phyloP scores from a whole-genome alignment of 208 protist genomes.

The Vickermania ingenoplastis region DNA sequence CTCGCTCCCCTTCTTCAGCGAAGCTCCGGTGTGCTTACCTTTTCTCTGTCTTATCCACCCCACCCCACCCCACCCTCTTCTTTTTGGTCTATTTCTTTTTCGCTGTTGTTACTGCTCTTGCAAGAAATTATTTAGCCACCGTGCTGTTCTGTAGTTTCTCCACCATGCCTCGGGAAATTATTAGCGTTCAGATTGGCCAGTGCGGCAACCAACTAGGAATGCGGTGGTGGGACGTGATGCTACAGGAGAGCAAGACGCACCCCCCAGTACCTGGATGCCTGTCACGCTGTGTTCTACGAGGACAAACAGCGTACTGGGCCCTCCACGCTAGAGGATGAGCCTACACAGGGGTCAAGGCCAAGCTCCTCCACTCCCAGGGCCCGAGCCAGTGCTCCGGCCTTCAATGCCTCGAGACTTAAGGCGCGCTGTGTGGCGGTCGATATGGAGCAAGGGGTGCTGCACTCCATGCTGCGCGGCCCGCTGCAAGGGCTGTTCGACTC shows the following conservation, averaged over 20 bases:
- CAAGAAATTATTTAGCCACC: neutral
- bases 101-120: too few relatives aligned
- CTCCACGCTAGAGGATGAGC: neutral
- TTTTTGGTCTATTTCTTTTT: too few relatives aligned
- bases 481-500: conserved; percentile 86
- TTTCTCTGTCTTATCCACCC: too few relatives aligned
- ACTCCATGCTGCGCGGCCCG: conserved; percentile 64
- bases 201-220: conserved; percentile 93
- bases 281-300: conserved; percentile 61
- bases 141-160: neutral
- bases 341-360: too few relatives aligned
- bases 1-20: too few relatives aligned
- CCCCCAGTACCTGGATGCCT: conserved; percentile 57
- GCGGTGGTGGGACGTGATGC: conserved; percentile 93
- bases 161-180: conserved; percentile 81
- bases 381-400: too few relatives aligned
- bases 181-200: conserved; percentile 89
- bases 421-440: conserved; percentile 93
- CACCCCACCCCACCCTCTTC: too few relatives aligned
- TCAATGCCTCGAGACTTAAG: conserved; percentile 27
- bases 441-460: conserved; percentile 94
- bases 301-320: neutral
- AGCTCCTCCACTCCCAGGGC: too few relatives aligned
- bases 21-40: too few relatives aligned
- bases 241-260: conserved; percentile 89